Evolutionary conservation across 2,329 filamentous ascomycete species (phyloP).

Genomic region (Claviceps sp.): DNA sequence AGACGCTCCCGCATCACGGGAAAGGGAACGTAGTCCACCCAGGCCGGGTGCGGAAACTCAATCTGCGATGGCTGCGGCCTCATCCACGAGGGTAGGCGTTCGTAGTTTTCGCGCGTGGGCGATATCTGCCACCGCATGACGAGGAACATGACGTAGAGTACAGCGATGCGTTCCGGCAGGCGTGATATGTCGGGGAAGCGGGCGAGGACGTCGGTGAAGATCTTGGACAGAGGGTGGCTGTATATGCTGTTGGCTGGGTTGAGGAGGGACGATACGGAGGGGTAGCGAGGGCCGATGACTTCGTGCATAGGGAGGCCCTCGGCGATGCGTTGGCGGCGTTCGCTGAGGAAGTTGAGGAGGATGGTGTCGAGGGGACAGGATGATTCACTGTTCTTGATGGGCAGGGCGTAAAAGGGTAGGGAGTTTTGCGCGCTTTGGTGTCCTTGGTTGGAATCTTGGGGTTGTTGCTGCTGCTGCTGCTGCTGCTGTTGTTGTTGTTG

Average conservation of each 20-base stretch:
- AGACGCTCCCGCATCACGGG: slow-evolving; percentile 61
- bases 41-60: slow-evolving; percentile 56
- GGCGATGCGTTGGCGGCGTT: slow-evolving; percentile 51
- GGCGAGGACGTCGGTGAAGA: slow-evolving; percentile 72
- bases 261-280: slow-evolving; percentile 64
- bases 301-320: slow-evolving; percentile 51
- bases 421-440: background rate
- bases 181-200: slow-evolving; percentile 69
- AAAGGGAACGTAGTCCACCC: slow-evolving; percentile 75
- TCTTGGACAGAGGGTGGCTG: slow-evolving; percentile 66
- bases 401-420: slow-evolving; percentile 12
- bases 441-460: background rate
- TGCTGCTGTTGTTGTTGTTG: too few relatives aligned
- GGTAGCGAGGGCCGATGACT: slow-evolving; percentile 64
- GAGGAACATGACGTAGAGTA: slow-evolving; percentile 77
- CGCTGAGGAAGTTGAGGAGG: slow-evolving; percentile 65
- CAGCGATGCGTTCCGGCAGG: slow-evolving; percentile 71
- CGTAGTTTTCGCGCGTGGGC: slow-evolving; percentile 66
- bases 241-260: slow-evolving; percentile 50
- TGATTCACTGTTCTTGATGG: slow-evolving; percentile 47
- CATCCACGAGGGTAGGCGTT: slow-evolving; percentile 61
- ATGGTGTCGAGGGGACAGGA: slow-evolving; percentile 69
- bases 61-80: slow-evolving; percentile 54
- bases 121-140: slow-evolving; percentile 76
- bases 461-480: background rate